These are phyloP conservation scores for Fraxinus platypoda DNA, from an alignment of 305 asterid species.

Conservation along the genomic window DNA sequence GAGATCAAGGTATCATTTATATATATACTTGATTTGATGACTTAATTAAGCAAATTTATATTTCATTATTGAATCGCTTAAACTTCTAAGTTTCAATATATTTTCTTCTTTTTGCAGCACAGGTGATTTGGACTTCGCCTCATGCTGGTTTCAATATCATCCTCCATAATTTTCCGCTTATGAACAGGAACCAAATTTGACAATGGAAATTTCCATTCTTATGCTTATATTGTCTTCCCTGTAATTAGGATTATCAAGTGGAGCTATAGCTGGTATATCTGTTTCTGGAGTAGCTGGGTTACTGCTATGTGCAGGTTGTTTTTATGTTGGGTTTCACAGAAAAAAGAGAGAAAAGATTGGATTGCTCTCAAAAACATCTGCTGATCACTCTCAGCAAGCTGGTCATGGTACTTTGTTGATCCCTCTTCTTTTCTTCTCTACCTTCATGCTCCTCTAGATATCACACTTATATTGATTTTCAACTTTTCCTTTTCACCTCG, in stretches of 20 bases:
- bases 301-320: slow-evolving; percentile 47
- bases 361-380: slow-evolving; percentile 42
- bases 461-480: slow-evolving; percentile 8
- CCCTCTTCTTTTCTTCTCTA: slow-evolving; percentile 10
- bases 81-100: slow-evolving; percentile 10
- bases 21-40: neutral
- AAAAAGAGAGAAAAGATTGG: slow-evolving; percentile 44
- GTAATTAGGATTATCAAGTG: slow-evolving; percentile 66
- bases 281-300: slow-evolving; percentile 45
- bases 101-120: slow-evolving; percentile 59
- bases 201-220: slow-evolving; percentile 20
- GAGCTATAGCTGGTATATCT: slow-evolving; percentile 74
- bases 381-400: slow-evolving; percentile 45
- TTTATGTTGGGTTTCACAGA: slow-evolving; percentile 44
- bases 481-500: neutral
- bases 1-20: slow-evolving; percentile 48
- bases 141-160: slow-evolving; percentile 28
- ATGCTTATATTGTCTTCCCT: slow-evolving; percentile 14
- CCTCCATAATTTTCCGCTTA: slow-evolving; percentile 26
- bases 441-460: neutral
- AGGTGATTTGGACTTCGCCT: slow-evolving; percentile 50
- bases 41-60: neutral
- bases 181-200: slow-evolving; percentile 9
- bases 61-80: slow-evolving; percentile 16
- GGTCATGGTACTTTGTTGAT: slow-evolving; percentile 30